phyloP scores from a whole-genome alignment of 2,329 filamentous ascomycete genomes.

The Aspergillus sergii region DNA sequence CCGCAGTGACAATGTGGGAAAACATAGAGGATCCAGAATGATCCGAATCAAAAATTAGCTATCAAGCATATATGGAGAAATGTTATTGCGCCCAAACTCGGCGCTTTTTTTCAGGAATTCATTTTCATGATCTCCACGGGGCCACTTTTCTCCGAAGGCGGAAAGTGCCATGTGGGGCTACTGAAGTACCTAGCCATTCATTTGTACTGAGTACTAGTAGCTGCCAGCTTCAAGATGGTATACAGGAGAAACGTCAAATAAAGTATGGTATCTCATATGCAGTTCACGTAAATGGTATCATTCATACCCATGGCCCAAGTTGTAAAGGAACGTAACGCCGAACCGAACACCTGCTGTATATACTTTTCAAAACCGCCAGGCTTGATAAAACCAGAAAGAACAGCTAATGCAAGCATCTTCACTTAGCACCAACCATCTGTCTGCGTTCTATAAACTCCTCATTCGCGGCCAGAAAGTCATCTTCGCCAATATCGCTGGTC shows the following conservation, averaged over 20 bases:
- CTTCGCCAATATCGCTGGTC: conserved; percentile 80
- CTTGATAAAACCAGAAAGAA: not conserved
- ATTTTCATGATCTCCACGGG: conserved; percentile 17
- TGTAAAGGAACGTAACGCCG: conserved; percentile 5
- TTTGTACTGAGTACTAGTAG: not conserved
- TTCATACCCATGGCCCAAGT: not conserved
- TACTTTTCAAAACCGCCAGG: conserved; percentile 5
- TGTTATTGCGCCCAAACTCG: conserved; percentile 20
- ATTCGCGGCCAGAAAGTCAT: conserved; percentile 74
- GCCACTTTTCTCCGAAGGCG: conserved; percentile 24
- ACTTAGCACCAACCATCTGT: conserved; percentile 42
- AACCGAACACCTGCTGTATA: conserved; percentile 1
- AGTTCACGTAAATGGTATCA: conserved; percentile 3
- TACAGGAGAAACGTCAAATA: not conserved
- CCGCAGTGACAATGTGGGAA: conserved; percentile 44
- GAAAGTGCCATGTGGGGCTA: conserved; percentile 5
- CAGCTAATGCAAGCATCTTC: not conserved
- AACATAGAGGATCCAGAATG: conserved; percentile 38
- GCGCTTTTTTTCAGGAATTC: conserved; percentile 12
- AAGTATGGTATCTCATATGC: conserved; percentile 7
- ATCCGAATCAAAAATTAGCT: conserved; percentile 7
- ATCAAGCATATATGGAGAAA: conserved; percentile 16
- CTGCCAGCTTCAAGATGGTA: not conserved
- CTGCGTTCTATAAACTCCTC: conserved; percentile 69
- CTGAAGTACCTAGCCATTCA: not conserved